A percentile compares a stretch with the other conserved stretches of the same genome.
Conservation (phyloP, 352 stramenopile species). For the Phytophthora pini region DNA sequence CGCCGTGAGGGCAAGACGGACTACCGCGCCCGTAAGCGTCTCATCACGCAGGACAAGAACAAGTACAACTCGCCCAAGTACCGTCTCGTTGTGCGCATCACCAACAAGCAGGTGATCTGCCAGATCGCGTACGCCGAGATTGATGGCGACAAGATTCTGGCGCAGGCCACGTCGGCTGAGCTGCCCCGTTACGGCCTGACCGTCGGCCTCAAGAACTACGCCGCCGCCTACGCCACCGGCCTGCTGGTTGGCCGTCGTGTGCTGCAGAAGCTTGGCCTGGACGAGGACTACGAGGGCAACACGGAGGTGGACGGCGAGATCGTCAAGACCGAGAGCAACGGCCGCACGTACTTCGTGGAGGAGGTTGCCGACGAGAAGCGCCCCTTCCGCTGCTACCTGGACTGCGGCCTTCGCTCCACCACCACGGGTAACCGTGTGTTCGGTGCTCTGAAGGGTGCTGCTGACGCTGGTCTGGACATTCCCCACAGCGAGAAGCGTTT, state of each 20-base stretch:
- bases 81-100: slow-evolving; percentile 95
- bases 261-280: slow-evolving; percentile 98
- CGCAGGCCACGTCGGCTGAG: slow-evolving; percentile 95
- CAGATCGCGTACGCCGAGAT: slow-evolving; percentile 99
- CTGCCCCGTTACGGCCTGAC: slow-evolving; percentile 96
- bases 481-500: slow-evolving; percentile 99
- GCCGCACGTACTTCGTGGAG: slow-evolving; percentile 99
- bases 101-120: slow-evolving; percentile 97
- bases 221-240: slow-evolving; percentile 98
- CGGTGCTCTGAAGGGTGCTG: slow-evolving; percentile 98
- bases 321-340: slow-evolving; percentile 95
- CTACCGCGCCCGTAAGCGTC: slow-evolving; percentile 98
- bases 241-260: slow-evolving; percentile 95
- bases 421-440: slow-evolving; percentile 99
- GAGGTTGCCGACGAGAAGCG: slow-evolving; percentile 98
- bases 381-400: slow-evolving; percentile 97
- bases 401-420: slow-evolving; percentile 97
- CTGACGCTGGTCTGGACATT: slow-evolving; percentile 98
- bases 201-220: slow-evolving; percentile 99
- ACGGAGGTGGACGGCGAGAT: slow-evolving; percentile 96
- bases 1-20: slow-evolving; percentile 99
- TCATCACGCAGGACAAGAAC: slow-evolving; percentile 99
- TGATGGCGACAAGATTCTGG: slow-evolving; percentile 97
- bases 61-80: slow-evolving; percentile 99
- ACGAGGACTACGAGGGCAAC: slow-evolving; percentile 98